Conservation (phyloP, 2,329 filamentous ascomycete species). For the Colletotrichum coccodes region DNA sequence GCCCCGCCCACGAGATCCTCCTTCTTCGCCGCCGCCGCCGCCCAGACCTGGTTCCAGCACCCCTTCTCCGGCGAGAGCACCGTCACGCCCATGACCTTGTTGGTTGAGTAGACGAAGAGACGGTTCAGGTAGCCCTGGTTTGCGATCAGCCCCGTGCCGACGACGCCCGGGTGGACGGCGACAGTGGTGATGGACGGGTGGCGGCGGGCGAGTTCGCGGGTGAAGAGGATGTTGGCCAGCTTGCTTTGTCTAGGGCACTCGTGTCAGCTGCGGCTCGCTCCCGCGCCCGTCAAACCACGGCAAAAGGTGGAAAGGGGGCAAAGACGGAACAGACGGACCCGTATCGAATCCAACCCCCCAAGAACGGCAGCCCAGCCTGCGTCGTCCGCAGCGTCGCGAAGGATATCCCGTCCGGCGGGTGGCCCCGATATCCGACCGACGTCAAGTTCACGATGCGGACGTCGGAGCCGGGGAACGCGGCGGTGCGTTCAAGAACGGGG, state of each 20-base stretch:
- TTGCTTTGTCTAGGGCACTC: constrained; percentile 40
- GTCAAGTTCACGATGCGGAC: constrained; percentile 24
- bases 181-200: constrained; percentile 40
- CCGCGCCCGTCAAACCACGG: too few relatives aligned
- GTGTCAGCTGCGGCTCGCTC: too few relatives aligned
- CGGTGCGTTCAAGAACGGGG: constrained; percentile 16
- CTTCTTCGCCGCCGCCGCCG: constrained; percentile 37
- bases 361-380: neutral
- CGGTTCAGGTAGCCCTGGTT: constrained; percentile 37
- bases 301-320: too few relatives aligned
- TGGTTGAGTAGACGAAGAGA: constrained; percentile 38
- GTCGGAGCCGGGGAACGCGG: constrained; percentile 3
- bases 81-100: constrained; percentile 26
- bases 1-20: constrained; percentile 35
- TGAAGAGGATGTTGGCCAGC: constrained; percentile 44
- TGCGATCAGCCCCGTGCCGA: constrained; percentile 40
- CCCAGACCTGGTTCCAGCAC: constrained; percentile 44
- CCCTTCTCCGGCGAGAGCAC: constrained; percentile 42
- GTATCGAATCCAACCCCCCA: constrained; percentile 41
- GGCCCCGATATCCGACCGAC: constrained; percentile 34
- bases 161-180: constrained; percentile 42
- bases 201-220: constrained; percentile 40
- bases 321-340: neutral
- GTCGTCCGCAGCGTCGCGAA: constrained; percentile 9
- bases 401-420: constrained; percentile 19